Percentiles rank a stretch among this genome's conserved stretches.
Evolutionary conservation across 495 filamentous ascomycete genomes (phyloP).

Genomic region (Penicillium desertorum): DNA sequence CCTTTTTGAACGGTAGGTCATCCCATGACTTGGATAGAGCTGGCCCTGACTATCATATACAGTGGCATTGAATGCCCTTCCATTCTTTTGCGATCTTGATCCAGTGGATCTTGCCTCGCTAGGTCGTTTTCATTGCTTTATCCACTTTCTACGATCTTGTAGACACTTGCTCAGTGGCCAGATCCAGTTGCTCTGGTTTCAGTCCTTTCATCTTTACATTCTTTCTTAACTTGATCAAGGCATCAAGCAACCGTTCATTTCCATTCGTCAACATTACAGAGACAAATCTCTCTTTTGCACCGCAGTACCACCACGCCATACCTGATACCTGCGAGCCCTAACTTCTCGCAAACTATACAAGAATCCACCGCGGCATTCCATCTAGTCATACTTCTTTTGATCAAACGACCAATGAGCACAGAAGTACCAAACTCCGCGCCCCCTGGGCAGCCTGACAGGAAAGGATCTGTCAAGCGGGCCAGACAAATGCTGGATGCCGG

Average conservation of each 20-base stretch:
- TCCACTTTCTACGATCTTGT: constrained; percentile 16
- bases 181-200: constrained; percentile 11
- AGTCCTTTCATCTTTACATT: constrained; percentile 12
- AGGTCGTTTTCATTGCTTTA: constrained; percentile 14
- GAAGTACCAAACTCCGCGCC: constrained; percentile 5
- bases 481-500: constrained; percentile 56
- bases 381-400: neutral
- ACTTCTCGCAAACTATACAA: constrained; percentile 1
- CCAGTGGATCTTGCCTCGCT: constrained; percentile 15
- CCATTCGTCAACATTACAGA: neutral
- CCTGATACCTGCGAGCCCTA: constrained; percentile 11
- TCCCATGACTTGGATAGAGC: neutral
- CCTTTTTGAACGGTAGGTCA: neutral
- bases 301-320: neutral
- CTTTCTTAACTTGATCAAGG: constrained; percentile 21
- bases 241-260: constrained; percentile 14
- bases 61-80: constrained; percentile 45
- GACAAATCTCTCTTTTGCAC: neutral
- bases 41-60: constrained; percentile 10
- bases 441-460: constrained; percentile 21
- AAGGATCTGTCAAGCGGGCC: constrained; percentile 49
- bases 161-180: constrained; percentile 13
- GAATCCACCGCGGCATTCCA: neutral
- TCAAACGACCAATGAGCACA: constrained; percentile 21
- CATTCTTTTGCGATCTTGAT: constrained; percentile 27